phyloP scores from a whole-genome alignment of 225 moss, liverwort and hornwort genomes.

The Thuidium tamariscinum region DNA sequence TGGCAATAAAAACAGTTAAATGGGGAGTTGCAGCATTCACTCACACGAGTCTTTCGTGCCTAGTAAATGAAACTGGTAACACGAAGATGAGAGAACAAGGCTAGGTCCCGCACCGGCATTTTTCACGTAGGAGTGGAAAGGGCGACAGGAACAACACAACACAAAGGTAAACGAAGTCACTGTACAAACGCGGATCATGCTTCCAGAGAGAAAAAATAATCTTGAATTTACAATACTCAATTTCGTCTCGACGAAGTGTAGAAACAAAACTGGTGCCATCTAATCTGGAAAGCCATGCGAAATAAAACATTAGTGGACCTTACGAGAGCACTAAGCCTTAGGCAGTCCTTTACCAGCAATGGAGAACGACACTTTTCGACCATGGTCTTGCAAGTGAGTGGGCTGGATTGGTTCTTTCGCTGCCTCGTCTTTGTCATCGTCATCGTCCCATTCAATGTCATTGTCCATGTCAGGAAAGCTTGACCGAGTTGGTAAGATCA shows the following conservation, averaged over 20 bases:
- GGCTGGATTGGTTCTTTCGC: slow-evolving; percentile 48
- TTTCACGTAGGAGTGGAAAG: background rate
- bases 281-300: background rate
- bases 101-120: background rate
- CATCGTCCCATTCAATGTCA: slow-evolving; percentile 58
- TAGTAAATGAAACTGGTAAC: background rate
- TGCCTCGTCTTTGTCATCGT: slow-evolving; percentile 39
- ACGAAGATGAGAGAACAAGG: background rate
- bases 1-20: background rate
- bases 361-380: slow-evolving; percentile 82
- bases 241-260: background rate
- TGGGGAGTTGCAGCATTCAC: background rate
- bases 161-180: background rate
- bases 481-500: slow-evolving; percentile 55
- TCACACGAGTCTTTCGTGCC: background rate
- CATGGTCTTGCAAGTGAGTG: slow-evolving; percentile 50
- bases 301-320: background rate
- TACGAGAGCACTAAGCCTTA: slow-evolving; percentile 25
- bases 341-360: slow-evolving; percentile 54
- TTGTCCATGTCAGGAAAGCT: slow-evolving; percentile 46
- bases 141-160: background rate
- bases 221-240: slow-evolving; percentile 12
- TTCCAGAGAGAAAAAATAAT: background rate
- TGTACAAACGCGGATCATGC: background rate
- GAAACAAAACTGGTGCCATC: background rate